These are phyloP conservation scores for Orbilia brochopaga DNA, from an alignment of 2,329 filamentous ascomycete genomes.

Conservation along the genomic window DNA sequence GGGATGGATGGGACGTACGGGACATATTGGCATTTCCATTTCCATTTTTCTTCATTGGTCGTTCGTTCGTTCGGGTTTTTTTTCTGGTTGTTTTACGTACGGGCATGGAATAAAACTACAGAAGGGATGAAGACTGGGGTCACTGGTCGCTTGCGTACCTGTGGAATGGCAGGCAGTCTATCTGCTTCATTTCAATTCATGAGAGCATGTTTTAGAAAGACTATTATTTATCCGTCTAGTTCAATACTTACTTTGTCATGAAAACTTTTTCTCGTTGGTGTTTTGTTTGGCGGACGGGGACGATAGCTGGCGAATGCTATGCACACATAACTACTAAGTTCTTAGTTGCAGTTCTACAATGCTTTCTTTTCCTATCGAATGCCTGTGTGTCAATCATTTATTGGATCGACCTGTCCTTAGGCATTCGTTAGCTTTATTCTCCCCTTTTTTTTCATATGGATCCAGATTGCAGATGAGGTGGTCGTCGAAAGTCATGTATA, in stretches of 20 bases:
- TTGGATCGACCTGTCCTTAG: background rate
- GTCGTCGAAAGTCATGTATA: too few species aligned
- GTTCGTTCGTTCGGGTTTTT: slow-evolving; percentile 9
- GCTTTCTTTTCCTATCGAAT: slow-evolving; percentile 55
- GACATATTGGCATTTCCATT: slow-evolving; percentile 6
- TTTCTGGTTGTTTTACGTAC: background rate
- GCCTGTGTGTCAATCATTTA: background rate
- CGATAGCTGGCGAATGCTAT: slow-evolving; percentile 9
- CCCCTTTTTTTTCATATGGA: slow-evolving; percentile 56
- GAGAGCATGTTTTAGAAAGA: slow-evolving; percentile 41
- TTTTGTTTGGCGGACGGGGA: slow-evolving; percentile 6
- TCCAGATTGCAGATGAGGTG: slow-evolving; percentile 53
- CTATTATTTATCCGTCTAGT: slow-evolving; percentile 16
- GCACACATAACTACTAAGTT: too few species aligned
- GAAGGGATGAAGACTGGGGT: slow-evolving; percentile 4
- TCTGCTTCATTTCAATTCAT: slow-evolving; percentile 34
- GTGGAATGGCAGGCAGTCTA: slow-evolving; percentile 1
- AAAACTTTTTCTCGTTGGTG: slow-evolving; percentile 20
- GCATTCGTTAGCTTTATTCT: slow-evolving; percentile 54
- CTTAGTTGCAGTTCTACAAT: too few species aligned
- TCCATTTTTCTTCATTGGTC: background rate
- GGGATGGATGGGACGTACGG: background rate
- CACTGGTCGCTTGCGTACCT: slow-evolving; percentile 22
- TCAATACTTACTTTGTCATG: slow-evolving; percentile 16
- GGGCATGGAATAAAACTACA: slow-evolving; percentile 16